Base-by-base conservation (phyloP, 352 stramenopile species). In the Globisporangium nunn region DNA sequence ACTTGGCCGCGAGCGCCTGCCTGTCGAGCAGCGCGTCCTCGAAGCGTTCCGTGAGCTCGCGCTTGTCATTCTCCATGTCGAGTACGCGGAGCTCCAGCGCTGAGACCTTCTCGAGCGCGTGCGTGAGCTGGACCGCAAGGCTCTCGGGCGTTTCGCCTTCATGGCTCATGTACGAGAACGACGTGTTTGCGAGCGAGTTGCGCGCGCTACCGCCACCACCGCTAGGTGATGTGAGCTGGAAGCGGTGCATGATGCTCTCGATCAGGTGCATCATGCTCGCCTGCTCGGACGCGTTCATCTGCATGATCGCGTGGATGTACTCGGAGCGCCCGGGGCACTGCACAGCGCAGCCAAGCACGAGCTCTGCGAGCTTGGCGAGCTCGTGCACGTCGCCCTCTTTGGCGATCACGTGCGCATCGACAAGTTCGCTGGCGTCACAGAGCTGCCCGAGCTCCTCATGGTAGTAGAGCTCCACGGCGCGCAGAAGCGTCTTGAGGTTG, bases 281-380 rank as follows among this genome's bases (percentile, higher is more conserved):
- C 59, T 94, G 84, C 64, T 85, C 81, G 2, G 74, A 81, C 35
- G 79, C 64, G 28, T 83, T 75, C 77, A 94, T 88, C 59, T 84
- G 68, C 75, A 94, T 82, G 66, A 94, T 94, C 54, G 76, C 71
- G 59, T 89, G 77, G 60, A 94, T 91, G 64, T 91, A 94, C 56
- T 88, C 81, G 18, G 81, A 88, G 35, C 86, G 84, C 66, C 71
- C 85, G 3, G 75, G 80, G 51, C 81, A 85, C 54, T 94, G 83
- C 28, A 94, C 84, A 1, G 84, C 84, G 51, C 79, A 91, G 14
- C 83, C 81, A 35, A 94, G 62, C 31, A 94, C 61, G 39, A 94
- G 54, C 62, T 90, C 81, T 23, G 72, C 79, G 11, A 94, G 70
- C 45, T 87, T 87, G 50, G 67, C 62, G 46, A 88, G 71, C 58